These are phyloP conservation scores for Hygrophorus pudorinus DNA, from an alignment of 768 basidiomycete species.

Conservation along the genomic window DNA sequence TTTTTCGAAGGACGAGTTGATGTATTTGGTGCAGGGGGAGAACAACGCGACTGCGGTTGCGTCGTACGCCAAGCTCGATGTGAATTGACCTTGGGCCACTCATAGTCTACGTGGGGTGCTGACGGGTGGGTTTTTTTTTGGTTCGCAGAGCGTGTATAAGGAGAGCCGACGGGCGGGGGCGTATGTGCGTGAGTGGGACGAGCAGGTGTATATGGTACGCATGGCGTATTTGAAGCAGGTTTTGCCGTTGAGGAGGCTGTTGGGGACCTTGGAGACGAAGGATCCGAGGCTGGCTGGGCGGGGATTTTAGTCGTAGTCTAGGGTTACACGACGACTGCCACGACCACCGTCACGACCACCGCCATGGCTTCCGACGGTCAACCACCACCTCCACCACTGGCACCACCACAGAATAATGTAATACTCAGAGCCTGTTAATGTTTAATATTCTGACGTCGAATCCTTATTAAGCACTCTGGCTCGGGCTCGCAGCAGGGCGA, in stretches of 20 bases:
- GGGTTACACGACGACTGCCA: too few relatives aligned
- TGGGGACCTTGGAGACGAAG: constrained; percentile 8
- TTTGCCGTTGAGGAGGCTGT: constrained; percentile 12
- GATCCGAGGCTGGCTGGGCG: too few relatives aligned
- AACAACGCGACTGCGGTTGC: constrained; percentile 12
- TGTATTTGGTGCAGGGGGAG: constrained; percentile 12
- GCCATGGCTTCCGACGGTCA: too few relatives aligned
- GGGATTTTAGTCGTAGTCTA: too few relatives aligned
- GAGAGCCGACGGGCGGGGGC: constrained; percentile 12
- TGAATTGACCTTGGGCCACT: too few relatives aligned
- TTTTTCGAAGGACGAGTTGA: constrained; percentile 20
- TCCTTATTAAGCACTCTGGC: background rate
- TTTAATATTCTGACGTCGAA: too few relatives aligned
- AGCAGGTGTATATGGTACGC: constrained; percentile 21
- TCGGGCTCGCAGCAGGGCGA: constrained; percentile 19
- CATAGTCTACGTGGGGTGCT: background rate
- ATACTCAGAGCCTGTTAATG: too few relatives aligned
- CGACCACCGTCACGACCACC: too few relatives aligned
- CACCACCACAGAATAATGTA: too few relatives aligned
- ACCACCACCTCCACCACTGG: too few relatives aligned
- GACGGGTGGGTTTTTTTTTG: background rate
- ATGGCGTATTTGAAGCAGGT: constrained; percentile 22
- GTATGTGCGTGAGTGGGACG: constrained; percentile 18
- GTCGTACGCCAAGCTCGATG: constrained; percentile 16
- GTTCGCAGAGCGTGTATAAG: constrained; percentile 17